phyloP scores from a whole-genome alignment of 208 protist species.

The Wallacemonas sp. region DNA sequence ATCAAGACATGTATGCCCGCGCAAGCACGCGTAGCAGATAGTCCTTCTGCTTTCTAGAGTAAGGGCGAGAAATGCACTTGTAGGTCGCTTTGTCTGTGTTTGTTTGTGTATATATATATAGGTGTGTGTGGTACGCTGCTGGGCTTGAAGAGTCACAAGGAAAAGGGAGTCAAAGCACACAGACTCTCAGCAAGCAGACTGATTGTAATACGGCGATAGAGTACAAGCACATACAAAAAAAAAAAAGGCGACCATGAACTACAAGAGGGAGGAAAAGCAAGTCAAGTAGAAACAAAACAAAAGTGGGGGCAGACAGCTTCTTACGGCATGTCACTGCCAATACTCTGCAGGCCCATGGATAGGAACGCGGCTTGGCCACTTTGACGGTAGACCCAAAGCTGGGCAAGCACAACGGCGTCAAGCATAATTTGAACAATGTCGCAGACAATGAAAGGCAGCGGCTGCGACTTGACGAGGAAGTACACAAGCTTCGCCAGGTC shows the following conservation, averaged over 20 bases:
- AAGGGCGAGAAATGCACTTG: too few relatives aligned
- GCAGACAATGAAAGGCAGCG: constrained; percentile 71
- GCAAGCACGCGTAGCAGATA: too few relatives aligned
- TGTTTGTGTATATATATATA: too few relatives aligned
- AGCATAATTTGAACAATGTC: constrained; percentile 56
- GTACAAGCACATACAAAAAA: constrained; percentile 9
- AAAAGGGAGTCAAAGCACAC: too few relatives aligned
- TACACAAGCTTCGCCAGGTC: constrained; percentile 78
- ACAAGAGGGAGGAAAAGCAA: constrained; percentile 18
- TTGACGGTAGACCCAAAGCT: constrained; percentile 50
- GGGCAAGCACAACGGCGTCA: constrained; percentile 65
- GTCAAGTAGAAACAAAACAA: constrained; percentile 10
- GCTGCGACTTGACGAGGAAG: constrained; percentile 55
- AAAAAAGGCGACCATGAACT: too few relatives aligned
- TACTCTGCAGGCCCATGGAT: neutral
- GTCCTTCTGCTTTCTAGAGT: too few relatives aligned
- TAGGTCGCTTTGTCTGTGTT: too few relatives aligned
- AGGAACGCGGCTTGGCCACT: neutral
- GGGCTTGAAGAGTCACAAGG: too few relatives aligned
- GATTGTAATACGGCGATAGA: too few relatives aligned
- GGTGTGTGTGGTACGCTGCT: too few relatives aligned
- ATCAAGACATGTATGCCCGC: too few relatives aligned
- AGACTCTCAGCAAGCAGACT: too few relatives aligned
- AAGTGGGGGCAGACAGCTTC: neutral
- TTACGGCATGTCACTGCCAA: constrained; percentile 5